Conservation (phyloP, 257 asterid species). For the Henckelia pumila region DNA sequence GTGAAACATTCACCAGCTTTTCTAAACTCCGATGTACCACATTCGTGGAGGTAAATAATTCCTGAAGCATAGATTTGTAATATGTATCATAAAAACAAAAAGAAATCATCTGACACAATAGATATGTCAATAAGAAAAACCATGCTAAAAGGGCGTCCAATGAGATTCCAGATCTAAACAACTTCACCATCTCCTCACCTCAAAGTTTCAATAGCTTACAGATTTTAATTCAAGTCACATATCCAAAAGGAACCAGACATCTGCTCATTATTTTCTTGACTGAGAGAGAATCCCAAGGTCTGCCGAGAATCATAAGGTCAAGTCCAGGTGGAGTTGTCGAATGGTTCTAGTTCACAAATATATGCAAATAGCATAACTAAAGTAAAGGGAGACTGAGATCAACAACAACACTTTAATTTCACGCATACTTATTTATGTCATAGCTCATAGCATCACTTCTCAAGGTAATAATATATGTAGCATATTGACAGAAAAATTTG, state of each 20-base stretch:
- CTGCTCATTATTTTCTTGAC: not conserved
- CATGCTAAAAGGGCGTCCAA: not conserved
- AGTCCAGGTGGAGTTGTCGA: not conserved
- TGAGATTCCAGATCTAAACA: not conserved
- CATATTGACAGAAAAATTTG: not conserved
- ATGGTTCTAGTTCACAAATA: not conserved
- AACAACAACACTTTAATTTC: not conserved
- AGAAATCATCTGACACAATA: not conserved
- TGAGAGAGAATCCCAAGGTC: not conserved
- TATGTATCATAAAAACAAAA: not conserved
- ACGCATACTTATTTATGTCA: not conserved
- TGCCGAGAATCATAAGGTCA: not conserved
- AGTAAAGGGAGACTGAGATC: not conserved
- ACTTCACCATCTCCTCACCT: not conserved
- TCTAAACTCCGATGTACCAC: constrained; percentile 35
- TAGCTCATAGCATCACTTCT: not conserved
- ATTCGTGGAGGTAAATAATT: constrained; percentile 45
- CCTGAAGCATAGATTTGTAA: constrained; percentile 31
- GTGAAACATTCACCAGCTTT: constrained; percentile 67
- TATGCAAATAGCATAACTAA: not conserved
- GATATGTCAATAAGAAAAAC: not conserved
- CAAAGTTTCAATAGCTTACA: not conserved
- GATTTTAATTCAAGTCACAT: not conserved
- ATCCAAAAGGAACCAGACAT: not conserved
- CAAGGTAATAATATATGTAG: not conserved